phyloP scores from a whole-genome alignment of 257 asterid species.

The Vinca minor region DNA sequence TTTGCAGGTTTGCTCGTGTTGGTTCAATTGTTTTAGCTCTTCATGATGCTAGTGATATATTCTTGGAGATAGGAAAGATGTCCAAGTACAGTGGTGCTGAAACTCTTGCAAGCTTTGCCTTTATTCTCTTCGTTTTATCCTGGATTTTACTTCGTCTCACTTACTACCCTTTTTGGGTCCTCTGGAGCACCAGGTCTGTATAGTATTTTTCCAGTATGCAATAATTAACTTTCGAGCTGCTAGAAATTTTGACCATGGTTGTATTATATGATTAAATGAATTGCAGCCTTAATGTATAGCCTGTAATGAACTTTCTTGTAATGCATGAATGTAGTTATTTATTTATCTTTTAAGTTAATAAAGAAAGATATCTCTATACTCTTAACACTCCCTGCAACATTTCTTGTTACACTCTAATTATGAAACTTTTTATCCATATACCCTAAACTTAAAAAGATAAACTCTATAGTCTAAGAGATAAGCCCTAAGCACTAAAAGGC shows the following conservation, averaged over 20 bases:
- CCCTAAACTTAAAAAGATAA: too few relatives aligned
- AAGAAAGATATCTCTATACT: too few relatives aligned
- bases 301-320: too few relatives aligned
- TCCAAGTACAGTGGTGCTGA: constrained; percentile 90
- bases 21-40: constrained; percentile 85
- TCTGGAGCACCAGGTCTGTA: constrained; percentile 76
- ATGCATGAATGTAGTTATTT: too few relatives aligned
- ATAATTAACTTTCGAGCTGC: neutral
- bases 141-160: constrained; percentile 74
- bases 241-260: neutral
- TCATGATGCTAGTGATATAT: constrained; percentile 90
- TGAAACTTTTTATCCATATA: too few relatives aligned
- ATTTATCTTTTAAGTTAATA: too few relatives aligned
- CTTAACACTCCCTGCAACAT: too few relatives aligned
- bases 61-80: constrained; percentile 88
- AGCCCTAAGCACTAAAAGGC: too few relatives aligned
- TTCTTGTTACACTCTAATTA: too few relatives aligned
- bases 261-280: constrained; percentile 1
- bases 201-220: neutral
- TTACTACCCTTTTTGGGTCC: constrained; percentile 82
- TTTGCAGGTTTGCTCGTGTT: constrained; percentile 70
- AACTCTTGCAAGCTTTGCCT: constrained; percentile 66
- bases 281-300: neutral
- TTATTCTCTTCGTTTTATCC: constrained; percentile 56
- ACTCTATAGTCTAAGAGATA: too few relatives aligned